Percentiles rank a stretch among this genome's conserved stretches.
phyloP scores from a whole-genome alignment of 2,329 filamentous ascomycete species.

The Hypoxylon sp. region DNA sequence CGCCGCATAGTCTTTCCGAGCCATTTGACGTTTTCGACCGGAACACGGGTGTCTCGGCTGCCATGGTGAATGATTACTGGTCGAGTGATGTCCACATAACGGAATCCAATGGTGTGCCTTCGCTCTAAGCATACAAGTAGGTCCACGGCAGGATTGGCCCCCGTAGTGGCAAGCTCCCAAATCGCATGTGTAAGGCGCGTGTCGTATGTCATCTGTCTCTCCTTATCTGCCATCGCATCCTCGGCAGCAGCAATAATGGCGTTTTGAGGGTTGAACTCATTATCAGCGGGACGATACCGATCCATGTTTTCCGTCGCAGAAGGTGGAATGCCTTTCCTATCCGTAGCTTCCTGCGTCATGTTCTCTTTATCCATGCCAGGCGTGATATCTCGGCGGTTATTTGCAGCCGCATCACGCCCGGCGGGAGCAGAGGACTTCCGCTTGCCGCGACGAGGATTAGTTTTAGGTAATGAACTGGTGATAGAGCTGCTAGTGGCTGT shows the following conservation, averaged over 20 bases:
- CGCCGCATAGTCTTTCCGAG: slow-evolving; percentile 92
- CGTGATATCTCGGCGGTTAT: slow-evolving; percentile 53
- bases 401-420: slow-evolving; percentile 54
- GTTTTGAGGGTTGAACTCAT: slow-evolving; percentile 47
- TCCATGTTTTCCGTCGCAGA: slow-evolving; percentile 64
- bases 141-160: slow-evolving; percentile 94
- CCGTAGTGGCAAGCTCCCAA: slow-evolving; percentile 91
- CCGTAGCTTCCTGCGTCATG: slow-evolving; percentile 48
- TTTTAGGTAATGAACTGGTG: slow-evolving; percentile 80
- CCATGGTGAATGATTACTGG: slow-evolving; percentile 96
- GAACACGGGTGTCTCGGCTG: slow-evolving; percentile 88
- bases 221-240: slow-evolving; percentile 74
- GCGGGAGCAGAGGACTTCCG: slow-evolving; percentile 64
- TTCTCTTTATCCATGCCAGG: slow-evolving; percentile 66
- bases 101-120: slow-evolving; percentile 91
- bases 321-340: slow-evolving; percentile 48
- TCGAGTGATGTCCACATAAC: slow-evolving; percentile 94
- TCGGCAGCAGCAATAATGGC: slow-evolving; percentile 65
- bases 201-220: slow-evolving; percentile 83
- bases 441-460: slow-evolving; percentile 69
- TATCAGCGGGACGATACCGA: slow-evolving; percentile 55
- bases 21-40: slow-evolving; percentile 95
- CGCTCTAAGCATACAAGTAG: slow-evolving; percentile 92
- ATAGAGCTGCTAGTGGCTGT: slow-evolving; percentile 89
- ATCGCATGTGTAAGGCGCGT: slow-evolving; percentile 89